These are phyloP conservation scores for Globisporangium parvum DNA, from an alignment of 352 stramenopile genomes.

Conservation along the genomic window DNA sequence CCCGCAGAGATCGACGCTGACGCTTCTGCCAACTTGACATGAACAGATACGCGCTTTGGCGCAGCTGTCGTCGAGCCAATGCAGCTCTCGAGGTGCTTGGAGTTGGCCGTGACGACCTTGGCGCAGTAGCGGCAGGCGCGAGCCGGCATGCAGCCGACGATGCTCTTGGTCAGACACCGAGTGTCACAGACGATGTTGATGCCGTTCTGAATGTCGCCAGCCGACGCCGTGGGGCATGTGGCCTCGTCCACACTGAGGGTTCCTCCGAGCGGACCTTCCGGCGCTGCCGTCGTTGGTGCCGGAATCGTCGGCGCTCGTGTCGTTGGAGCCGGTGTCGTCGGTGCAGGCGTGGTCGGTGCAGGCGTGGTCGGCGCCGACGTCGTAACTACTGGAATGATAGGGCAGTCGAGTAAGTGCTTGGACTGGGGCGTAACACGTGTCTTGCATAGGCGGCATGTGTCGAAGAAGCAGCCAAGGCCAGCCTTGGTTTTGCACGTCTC, in stretches of 20 bases:
- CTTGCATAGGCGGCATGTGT: conserved; percentile 7
- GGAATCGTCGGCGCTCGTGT: neutral
- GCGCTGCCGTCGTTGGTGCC: neutral
- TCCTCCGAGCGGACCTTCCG: neutral
- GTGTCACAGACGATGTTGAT: conserved; percentile 11
- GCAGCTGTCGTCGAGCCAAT: neutral
- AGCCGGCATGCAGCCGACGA: conserved; percentile 16
- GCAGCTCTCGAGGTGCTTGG: conserved; percentile 13
- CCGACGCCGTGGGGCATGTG: neutral
- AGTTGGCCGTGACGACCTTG: conserved; percentile 14
- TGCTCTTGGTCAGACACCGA: conserved; percentile 15
- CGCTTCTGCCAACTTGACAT: neutral
- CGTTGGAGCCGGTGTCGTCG: neutral
- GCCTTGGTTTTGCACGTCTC: neutral
- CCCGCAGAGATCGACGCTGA: neutral
- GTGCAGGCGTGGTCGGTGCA: neutral
- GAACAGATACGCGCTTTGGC: neutral
- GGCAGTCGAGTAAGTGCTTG: conserved; percentile 2
- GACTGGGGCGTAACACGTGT: neutral
- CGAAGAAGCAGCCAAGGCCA: neutral
- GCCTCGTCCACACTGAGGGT: neutral
- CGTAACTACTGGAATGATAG: neutral
- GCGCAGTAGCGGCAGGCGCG: conserved; percentile 18
- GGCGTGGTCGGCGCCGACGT: neutral
- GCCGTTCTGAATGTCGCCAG: neutral